Evolutionary conservation across 768 basidiomycete genomes (phyloP).

Genomic region (Boletus tomentosulus): DNA sequence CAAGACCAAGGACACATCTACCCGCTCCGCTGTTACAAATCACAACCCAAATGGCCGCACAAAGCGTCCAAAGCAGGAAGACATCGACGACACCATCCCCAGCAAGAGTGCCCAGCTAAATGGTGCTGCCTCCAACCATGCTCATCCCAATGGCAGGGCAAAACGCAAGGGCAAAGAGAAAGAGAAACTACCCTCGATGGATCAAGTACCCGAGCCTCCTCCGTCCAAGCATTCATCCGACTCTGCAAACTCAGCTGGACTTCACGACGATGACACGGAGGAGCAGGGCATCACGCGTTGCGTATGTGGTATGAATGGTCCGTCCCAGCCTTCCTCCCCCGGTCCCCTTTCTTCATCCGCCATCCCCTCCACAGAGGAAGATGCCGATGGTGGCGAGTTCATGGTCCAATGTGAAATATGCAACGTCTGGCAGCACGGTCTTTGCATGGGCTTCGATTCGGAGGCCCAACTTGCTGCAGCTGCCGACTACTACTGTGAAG

Average conservation of each 20-base stretch:
- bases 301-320: conserved; percentile 79
- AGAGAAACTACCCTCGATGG: conserved; percentile 41
- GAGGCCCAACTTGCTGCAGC: conserved; percentile 70
- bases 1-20: conserved; percentile 40
- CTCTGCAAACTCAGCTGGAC: conserved; percentile 33
- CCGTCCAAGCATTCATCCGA: conserved; percentile 28
- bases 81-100: conserved; percentile 53
- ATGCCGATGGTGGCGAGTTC: conserved; percentile 84
- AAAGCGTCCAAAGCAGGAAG: conserved; percentile 73
- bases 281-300: conserved; percentile 70
- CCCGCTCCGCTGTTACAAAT: conserved; percentile 36
- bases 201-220: conserved; percentile 28
- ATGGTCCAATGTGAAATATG: conserved; percentile 98
- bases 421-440: conserved; percentile 97
- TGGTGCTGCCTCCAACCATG: conserved; percentile 27
- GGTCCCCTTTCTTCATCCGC: conserved; percentile 22
- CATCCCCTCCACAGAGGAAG: conserved; percentile 51
- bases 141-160: conserved; percentile 36
- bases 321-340: conserved; percentile 25
- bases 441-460: conserved; percentile 89
- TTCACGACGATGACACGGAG: conserved; percentile 44
- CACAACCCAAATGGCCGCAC: conserved; percentile 39
- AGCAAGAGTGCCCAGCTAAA: conserved; percentile 42
- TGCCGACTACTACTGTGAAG: conserved; percentile 90
- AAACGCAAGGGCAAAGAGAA: conserved; percentile 70